Evolutionary conservation across 1,284 basidiomycete genomes (phyloP).

Genomic region (Ustilago vetiveriae): DNA sequence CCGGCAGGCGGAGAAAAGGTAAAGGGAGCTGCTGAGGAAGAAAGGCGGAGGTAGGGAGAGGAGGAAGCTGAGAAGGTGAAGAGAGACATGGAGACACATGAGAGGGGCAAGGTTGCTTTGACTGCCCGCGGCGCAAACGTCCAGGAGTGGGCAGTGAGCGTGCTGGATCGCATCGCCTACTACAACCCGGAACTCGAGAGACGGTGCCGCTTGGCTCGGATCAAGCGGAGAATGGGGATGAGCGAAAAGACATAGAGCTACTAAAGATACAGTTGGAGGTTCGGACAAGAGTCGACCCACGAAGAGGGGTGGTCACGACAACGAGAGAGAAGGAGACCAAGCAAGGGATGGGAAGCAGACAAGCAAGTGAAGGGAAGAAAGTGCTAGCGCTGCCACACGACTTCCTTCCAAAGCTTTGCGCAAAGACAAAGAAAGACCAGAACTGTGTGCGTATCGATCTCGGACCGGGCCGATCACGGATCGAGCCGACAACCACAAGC

Average conservation of each 20-base stretch:
- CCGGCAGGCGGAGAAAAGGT: not conserved
- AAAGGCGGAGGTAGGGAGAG: not conserved
- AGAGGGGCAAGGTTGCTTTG: not conserved
- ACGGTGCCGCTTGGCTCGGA: slow-evolving; percentile 28
- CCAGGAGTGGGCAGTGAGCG: slow-evolving; percentile 10
- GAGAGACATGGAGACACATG: not conserved
- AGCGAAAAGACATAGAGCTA: slow-evolving; percentile 11
- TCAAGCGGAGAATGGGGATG: not conserved
- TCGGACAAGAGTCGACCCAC: not conserved
- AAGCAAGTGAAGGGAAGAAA: not conserved
- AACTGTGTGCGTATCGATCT: no score
- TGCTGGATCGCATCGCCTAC: slow-evolving; percentile 1
- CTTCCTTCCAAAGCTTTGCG: not conserved
- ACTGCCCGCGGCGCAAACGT: slow-evolving; percentile 27
- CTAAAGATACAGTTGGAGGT: slow-evolving; percentile 31
- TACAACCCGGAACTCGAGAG: slow-evolving; percentile 12
- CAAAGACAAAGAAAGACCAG: no score
- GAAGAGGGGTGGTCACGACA: not conserved
- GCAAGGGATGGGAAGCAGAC: not conserved
- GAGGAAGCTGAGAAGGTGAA: not conserved
- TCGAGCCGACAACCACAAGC: slow-evolving; percentile 2
- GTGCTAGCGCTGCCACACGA: not conserved
- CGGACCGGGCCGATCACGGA: slow-evolving; percentile 8
- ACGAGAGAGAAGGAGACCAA: not conserved
- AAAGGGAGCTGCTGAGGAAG: not conserved